phyloP scores from a whole-genome alignment of 768 basidiomycete species.

The Asterophora parasitica region DNA sequence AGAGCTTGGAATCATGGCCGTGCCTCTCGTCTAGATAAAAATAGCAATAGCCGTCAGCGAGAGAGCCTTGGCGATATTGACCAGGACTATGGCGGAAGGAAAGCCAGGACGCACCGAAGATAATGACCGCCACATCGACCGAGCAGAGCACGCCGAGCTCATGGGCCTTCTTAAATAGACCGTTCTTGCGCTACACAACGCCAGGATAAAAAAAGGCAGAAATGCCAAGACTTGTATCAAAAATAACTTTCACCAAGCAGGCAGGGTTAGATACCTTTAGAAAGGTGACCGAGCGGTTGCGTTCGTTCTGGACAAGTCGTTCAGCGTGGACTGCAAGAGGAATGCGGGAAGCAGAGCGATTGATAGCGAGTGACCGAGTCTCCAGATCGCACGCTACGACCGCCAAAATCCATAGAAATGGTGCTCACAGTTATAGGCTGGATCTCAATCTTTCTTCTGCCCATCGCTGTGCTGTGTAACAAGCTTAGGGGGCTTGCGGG shows the following conservation, averaged over 20 bases:
- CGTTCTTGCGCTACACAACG: slow-evolving; percentile 14
- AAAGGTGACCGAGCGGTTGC: slow-evolving; percentile 18
- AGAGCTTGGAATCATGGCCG: slow-evolving; percentile 60
- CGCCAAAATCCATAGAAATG: too few relatives aligned
- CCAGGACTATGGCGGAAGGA: not conserved
- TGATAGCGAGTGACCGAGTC: not conserved
- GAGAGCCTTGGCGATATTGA: slow-evolving; percentile 12
- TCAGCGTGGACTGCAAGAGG: not conserved
- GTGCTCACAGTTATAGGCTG: slow-evolving; percentile 16
- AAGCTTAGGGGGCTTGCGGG: not conserved
- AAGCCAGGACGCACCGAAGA: slow-evolving; percentile 11
- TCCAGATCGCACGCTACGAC: too few relatives aligned
- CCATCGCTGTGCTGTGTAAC: slow-evolving; percentile 7
- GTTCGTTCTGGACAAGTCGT: slow-evolving; percentile 11
- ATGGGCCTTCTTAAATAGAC: slow-evolving; percentile 17
- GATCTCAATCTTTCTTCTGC: slow-evolving; percentile 17
- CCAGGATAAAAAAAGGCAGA: slow-evolving; percentile 9
- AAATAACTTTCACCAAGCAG: slow-evolving; percentile 17
- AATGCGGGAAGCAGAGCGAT: not conserved
- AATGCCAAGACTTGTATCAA: slow-evolving; percentile 17
- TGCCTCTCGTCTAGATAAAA: slow-evolving; percentile 20
- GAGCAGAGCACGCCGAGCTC: slow-evolving; percentile 17
- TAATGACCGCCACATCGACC: slow-evolving; percentile 16
- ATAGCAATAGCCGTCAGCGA: slow-evolving; percentile 13
- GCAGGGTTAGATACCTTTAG: slow-evolving; percentile 13